Evolutionary conservation across 2,329 filamentous ascomycete genomes (phyloP).

Genomic region (Aspergillus fructus): DNA sequence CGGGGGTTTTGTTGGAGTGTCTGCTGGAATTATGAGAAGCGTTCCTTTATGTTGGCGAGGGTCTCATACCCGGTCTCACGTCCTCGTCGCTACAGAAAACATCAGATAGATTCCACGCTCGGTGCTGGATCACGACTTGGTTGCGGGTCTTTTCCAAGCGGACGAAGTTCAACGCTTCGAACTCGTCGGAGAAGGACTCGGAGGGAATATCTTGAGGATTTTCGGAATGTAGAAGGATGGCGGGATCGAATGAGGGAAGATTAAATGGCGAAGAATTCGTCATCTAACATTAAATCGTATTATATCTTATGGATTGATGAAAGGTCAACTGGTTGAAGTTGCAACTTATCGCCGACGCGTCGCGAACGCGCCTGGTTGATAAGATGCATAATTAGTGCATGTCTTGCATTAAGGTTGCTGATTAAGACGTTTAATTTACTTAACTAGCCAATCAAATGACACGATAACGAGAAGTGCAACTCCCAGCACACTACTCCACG

Average conservation of each 20-base stretch:
- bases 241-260: conserved; percentile 53
- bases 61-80: conserved; percentile 32
- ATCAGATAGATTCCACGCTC: conserved; percentile 43
- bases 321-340: conserved; percentile 7
- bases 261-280: conserved; percentile 35
- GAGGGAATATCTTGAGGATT: conserved; percentile 25
- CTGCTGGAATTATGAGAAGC: conserved; percentile 20
- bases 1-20: conserved; percentile 38
- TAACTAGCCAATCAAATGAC: neutral
- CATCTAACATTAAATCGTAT: conserved; percentile 25
- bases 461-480: neutral
- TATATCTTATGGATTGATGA: neutral
- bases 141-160: conserved; percentile 35
- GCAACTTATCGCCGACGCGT: conserved; percentile 3
- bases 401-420: neutral
- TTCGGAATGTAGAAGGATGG: conserved; percentile 51
- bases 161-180: conserved; percentile 39
- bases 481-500: neutral
- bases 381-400: neutral
- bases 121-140: conserved; percentile 43
- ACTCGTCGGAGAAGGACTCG: conserved; percentile 40
- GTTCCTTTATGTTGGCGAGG: neutral
- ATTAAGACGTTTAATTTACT: neutral
- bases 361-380: neutral
- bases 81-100: conserved; percentile 45